Evolutionary conservation across 257 asterid genomes (phyloP).

Genomic region (Petunia axillaris): DNA sequence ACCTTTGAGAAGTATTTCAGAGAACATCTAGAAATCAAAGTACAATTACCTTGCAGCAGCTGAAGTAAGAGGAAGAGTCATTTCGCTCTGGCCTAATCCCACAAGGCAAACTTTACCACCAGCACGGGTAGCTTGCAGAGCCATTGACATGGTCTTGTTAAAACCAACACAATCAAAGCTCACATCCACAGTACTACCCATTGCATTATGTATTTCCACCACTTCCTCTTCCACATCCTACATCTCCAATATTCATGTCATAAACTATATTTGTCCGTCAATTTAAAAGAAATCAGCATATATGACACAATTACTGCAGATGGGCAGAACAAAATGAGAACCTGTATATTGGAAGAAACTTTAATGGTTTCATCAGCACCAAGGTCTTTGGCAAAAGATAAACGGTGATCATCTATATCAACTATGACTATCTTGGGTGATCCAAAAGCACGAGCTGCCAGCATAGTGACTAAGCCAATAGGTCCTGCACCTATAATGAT

Average conservation of each 20-base stretch:
- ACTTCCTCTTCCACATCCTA: constrained; percentile 70
- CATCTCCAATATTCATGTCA: background rate
- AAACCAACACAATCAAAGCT: constrained; percentile 79
- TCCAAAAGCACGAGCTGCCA: constrained; percentile 84
- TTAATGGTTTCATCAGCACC: constrained; percentile 74
- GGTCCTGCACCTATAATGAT: constrained; percentile 92
- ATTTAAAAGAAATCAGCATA: background rate
- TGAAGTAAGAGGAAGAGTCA: constrained; percentile 83
- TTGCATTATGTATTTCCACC: constrained; percentile 57
- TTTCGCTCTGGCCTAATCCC: constrained; percentile 78
- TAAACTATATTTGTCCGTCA: background rate
- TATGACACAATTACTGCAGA: background rate
- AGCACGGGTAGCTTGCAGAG: constrained; percentile 64
- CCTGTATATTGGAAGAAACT: constrained; percentile 61
- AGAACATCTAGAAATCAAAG: background rate
- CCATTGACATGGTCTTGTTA: constrained; percentile 72
- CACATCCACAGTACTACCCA: constrained; percentile 62
- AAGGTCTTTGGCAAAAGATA: constrained; percentile 71
- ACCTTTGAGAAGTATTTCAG: background rate
- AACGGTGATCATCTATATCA: constrained; percentile 73
- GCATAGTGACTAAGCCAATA: constrained; percentile 80
- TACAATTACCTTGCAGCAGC: constrained; percentile 77
- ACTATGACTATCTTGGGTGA: constrained; percentile 70
- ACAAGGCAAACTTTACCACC: constrained; percentile 90
- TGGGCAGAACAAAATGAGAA: constrained; percentile 27